These are phyloP conservation scores for Rhodotorula diobovata DNA, from an alignment of 768 basidiomycete genomes.

Conservation along the genomic window DNA sequence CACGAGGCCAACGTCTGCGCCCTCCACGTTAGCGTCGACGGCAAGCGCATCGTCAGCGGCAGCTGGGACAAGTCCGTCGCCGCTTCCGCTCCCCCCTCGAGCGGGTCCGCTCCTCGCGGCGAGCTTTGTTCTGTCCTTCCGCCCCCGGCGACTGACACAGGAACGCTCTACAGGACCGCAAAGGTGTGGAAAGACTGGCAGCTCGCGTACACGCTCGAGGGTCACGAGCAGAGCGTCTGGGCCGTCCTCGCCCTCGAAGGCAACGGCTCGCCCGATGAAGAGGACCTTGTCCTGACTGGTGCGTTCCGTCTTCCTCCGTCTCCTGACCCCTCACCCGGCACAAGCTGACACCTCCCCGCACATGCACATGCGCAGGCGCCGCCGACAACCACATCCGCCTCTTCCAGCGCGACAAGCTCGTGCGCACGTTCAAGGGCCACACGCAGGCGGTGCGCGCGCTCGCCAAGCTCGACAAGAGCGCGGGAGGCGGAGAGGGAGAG, in stretches of 20 bases:
- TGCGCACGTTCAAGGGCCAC: constrained; percentile 78
- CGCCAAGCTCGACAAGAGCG: constrained; percentile 64
- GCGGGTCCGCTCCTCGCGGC: neutral
- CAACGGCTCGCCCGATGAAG: constrained; percentile 49
- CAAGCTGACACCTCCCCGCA: fast-evolving
- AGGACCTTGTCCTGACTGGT: constrained; percentile 78
- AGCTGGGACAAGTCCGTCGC: constrained; percentile 84
- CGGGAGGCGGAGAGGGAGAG: constrained; percentile 46
- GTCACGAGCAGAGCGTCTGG: constrained; percentile 90
- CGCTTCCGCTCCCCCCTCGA: neutral
- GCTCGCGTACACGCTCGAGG: constrained; percentile 69
- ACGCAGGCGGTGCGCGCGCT: constrained; percentile 81
- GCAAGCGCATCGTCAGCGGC: constrained; percentile 74
- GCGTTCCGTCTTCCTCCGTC: neutral
- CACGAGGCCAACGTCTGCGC: constrained; percentile 88
- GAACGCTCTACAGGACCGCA: constrained; percentile 62
- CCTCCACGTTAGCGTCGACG: constrained; percentile 64
- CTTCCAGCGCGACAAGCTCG: constrained; percentile 65
- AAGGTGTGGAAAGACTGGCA: constrained; percentile 71
- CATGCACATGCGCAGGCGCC: constrained; percentile 58
- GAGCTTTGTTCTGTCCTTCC: constrained; percentile 15
- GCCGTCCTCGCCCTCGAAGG: constrained; percentile 66
- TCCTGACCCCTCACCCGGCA: neutral
- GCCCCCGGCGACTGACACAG: neutral
- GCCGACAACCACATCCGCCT: constrained; percentile 92